Evolutionary conservation across 805 yeast species (phyloP).

Genomic region (Kodamaea sagamina): DNA sequence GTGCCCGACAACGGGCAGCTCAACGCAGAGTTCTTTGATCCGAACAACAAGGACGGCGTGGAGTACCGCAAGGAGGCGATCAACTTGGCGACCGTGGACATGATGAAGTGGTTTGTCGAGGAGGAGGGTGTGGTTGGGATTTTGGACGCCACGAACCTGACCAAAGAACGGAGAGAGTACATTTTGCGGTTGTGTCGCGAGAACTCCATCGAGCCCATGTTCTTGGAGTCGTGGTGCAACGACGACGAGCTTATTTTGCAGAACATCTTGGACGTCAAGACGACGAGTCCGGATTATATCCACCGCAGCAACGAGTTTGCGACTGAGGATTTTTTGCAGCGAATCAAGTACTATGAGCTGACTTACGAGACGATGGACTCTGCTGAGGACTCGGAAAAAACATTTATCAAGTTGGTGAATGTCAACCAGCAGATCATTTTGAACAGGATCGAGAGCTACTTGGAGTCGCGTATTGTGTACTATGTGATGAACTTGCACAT

Average conservation of each 20-base stretch:
- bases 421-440: constrained; percentile 86
- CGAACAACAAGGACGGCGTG: constrained; percentile 63
- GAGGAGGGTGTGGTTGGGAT: constrained; percentile 89
- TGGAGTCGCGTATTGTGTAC: constrained; percentile 90
- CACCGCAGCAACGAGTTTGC: constrained; percentile 73
- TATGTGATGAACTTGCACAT: constrained; percentile 95
- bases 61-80: constrained; percentile 69
- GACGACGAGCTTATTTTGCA: constrained; percentile 75
- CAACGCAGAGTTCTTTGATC: constrained; percentile 76
- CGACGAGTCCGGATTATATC: constrained; percentile 80
- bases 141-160: constrained; percentile 90
- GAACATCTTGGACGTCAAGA: constrained; percentile 83
- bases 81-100: constrained; percentile 68
- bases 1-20: constrained; percentile 55
- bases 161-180: constrained; percentile 66
- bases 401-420: constrained; percentile 86
- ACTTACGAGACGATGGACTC: constrained; percentile 75
- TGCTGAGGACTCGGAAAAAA: constrained; percentile 56
- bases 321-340: constrained; percentile 64
- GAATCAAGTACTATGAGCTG: constrained; percentile 73
- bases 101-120: constrained; percentile 82
- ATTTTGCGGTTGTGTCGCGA: constrained; percentile 62
- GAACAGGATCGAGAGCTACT: constrained; percentile 82
- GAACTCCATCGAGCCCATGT: constrained; percentile 81
- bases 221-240: constrained; percentile 89